Conservation (phyloP, 2,329 filamentous ascomycete genomes). For the Calonectria ilicicola region DNA sequence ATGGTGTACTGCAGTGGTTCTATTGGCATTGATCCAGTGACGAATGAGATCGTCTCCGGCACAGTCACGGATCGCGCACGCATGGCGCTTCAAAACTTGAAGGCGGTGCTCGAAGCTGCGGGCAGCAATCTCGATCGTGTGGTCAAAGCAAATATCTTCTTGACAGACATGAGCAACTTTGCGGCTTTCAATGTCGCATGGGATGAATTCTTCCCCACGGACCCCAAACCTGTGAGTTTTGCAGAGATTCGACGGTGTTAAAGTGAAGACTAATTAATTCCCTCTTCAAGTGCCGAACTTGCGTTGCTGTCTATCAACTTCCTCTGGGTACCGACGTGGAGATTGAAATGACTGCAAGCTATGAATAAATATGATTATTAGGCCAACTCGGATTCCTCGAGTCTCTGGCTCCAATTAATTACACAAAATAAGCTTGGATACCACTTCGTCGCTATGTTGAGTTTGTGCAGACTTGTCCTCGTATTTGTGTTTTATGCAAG, state of each 20-base stretch:
- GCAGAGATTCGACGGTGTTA: background rate
- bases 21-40: constrained; percentile 66
- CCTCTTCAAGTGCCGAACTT: constrained; percentile 49
- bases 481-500: background rate
- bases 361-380: background rate
- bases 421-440: too few relatives aligned
- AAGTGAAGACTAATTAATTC: background rate
- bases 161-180: constrained; percentile 15
- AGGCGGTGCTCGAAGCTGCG: constrained; percentile 9
- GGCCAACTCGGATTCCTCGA: too few relatives aligned
- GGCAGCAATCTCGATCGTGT: background rate
- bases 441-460: too few relatives aligned
- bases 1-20: constrained; percentile 77
- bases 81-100: background rate
- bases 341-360: constrained; percentile 59
- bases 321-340: constrained; percentile 11
- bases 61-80: constrained; percentile 60
- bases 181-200: constrained; percentile 4
- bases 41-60: constrained; percentile 62
- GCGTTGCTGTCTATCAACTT: constrained; percentile 67
- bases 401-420: too few relatives aligned
- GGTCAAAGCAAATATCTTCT: constrained; percentile 15
- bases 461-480: background rate
- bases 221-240: constrained; percentile 5
- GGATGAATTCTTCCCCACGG: background rate